Conservation (phyloP, 352 stramenopile species). For the Thraustochytrium sp. region DNA sequence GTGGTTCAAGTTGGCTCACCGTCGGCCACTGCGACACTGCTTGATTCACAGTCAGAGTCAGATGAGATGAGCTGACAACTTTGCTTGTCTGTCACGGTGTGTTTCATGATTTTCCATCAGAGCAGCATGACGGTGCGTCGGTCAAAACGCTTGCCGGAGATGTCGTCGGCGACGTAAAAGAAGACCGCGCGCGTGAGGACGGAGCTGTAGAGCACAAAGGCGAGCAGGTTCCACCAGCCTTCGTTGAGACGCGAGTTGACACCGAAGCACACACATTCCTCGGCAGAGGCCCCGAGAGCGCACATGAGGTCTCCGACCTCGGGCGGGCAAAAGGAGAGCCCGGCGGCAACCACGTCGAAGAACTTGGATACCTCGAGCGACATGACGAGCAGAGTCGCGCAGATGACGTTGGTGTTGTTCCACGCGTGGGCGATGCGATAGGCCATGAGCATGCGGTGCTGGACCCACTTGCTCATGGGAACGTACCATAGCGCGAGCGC, state of each 20-base stretch:
- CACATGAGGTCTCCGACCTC: background rate
- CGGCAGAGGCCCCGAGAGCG: background rate
- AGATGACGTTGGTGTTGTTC: slow-evolving; percentile 33
- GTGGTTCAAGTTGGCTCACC: too few species aligned
- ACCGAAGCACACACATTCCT: slow-evolving; percentile 28
- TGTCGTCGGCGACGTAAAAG: background rate
- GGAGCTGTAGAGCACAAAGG: slow-evolving; percentile 13
- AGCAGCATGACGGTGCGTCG: background rate
- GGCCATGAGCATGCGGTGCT: background rate
- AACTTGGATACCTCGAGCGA: slow-evolving; percentile 8
- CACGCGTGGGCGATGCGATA: slow-evolving; percentile 4
- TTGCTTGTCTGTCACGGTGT: too few species aligned
- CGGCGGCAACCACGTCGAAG: slow-evolving; percentile 29
- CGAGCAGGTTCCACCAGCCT: slow-evolving; percentile 13
- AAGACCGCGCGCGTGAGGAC: background rate
- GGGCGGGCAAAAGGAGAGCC: slow-evolving; percentile 2
- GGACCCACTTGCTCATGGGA: background rate
- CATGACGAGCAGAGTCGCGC: slow-evolving; percentile 19
- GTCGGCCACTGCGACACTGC: too few species aligned
- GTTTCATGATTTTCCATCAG: background rate
- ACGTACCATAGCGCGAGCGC: background rate
- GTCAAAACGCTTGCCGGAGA: background rate
- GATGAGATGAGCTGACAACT: background rate
- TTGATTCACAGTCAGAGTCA: background rate
- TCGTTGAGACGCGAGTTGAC: background rate